These are phyloP conservation scores for Metarhizium guizhouense DNA, from an alignment of 2,329 filamentous ascomycete genomes.

Conservation along the genomic window DNA sequence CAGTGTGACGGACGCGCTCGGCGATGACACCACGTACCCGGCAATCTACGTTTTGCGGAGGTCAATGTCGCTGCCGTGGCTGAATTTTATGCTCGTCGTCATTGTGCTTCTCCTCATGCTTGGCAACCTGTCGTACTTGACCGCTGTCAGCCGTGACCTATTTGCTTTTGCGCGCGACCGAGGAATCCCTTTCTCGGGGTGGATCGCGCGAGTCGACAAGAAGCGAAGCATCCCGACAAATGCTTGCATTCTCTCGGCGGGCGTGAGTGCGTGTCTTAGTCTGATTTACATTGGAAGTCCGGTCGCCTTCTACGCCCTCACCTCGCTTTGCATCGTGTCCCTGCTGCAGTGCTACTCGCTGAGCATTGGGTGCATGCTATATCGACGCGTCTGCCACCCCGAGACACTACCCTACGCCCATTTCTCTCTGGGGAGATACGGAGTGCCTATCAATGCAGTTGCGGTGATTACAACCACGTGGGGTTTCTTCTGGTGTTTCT, in stretches of 20 bases:
- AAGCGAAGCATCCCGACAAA: background rate
- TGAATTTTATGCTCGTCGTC: too few species aligned
- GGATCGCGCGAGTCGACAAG: background rate
- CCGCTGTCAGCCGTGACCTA: background rate
- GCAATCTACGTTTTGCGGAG: background rate
- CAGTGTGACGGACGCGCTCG: background rate
- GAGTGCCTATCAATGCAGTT: background rate
- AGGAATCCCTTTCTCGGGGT: background rate
- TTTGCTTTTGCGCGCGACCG: background rate
- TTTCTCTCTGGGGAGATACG: background rate
- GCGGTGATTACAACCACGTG: background rate
- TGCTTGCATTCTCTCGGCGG: background rate
- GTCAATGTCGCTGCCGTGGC: background rate
- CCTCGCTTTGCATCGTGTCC: background rate
- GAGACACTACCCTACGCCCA: background rate
- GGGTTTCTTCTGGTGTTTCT: slow-evolving; percentile 1
- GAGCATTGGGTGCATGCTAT: slow-evolving; percentile 1
- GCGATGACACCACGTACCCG: background rate
- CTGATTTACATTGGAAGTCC: slow-evolving; percentile 1
- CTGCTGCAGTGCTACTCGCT: background rate
- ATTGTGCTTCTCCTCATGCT: background rate
- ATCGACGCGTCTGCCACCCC: background rate
- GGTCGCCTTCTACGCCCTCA: background rate
- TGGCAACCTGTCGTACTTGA: background rate
- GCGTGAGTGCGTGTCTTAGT: background rate